phyloP scores from a whole-genome alignment of 2,329 filamentous ascomycete genomes.

The Cytospora chrysosperma region DNA sequence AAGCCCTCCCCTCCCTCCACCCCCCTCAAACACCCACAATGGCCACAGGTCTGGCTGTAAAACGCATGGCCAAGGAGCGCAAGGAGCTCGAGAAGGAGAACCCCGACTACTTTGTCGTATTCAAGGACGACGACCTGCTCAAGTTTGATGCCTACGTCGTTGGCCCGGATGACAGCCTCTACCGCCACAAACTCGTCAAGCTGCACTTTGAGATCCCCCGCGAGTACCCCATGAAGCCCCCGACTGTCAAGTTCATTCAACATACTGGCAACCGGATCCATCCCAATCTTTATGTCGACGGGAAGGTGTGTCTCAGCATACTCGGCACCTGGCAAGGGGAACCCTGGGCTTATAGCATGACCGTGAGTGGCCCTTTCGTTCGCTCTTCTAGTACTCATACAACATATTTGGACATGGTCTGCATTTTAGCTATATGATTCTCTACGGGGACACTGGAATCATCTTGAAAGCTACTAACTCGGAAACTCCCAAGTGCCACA shows the following conservation, averaged over 20 bases:
- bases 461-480: neutral
- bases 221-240: slow-evolving; percentile 23
- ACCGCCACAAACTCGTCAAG: slow-evolving; percentile 26
- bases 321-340: slow-evolving; percentile 24
- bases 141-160: slow-evolving; percentile 24
- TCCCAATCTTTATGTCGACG: slow-evolving; percentile 25
- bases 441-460: too few species aligned
- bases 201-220: slow-evolving; percentile 24
- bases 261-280: slow-evolving; percentile 21
- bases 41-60: neutral
- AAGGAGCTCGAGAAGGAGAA: neutral
- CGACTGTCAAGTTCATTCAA: slow-evolving; percentile 26
- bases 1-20: too few species aligned
- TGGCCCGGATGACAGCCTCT: slow-evolving; percentile 23
- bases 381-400: neutral
- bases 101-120: slow-evolving; percentile 5
- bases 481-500: neutral
- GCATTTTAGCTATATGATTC: neutral
- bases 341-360: slow-evolving; percentile 23
- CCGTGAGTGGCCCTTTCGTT: neutral
- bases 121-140: slow-evolving; percentile 23
- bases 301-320: slow-evolving; percentile 25
- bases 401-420: neutral
- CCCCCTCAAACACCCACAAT: neutral
- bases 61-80: neutral